Conservation (phyloP, 441 rosid genomes). For the Populus hybrid region DNA sequence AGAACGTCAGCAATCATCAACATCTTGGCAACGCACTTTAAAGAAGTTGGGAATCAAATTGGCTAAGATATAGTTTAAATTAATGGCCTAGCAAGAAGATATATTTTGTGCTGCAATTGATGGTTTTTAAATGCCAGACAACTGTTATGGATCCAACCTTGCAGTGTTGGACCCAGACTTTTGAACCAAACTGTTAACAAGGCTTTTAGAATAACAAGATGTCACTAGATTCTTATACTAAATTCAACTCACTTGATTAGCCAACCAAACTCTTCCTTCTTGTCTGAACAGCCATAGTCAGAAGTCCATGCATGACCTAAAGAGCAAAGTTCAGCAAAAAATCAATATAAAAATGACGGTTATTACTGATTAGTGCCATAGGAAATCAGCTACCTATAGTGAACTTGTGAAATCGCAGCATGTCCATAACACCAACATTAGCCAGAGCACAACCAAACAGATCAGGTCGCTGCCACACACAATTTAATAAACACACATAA, state of each 20-base stretch:
- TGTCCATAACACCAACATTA: conserved; percentile 99
- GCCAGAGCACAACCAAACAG: conserved; percentile 98
- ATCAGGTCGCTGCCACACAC: conserved; percentile 74
- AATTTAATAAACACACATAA: not conserved
- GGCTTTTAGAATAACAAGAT: not conserved
- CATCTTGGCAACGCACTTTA: not conserved
- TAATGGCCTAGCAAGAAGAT: not conserved
- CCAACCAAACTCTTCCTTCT: conserved; percentile 85
- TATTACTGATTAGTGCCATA: not conserved
- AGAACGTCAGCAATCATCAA: not conserved
- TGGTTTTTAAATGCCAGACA: not conserved
- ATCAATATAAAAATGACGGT: conserved; percentile 1
- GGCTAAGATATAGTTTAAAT: not conserved
- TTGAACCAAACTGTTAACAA: not conserved
- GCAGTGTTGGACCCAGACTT: not conserved
- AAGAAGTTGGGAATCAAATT: not conserved
- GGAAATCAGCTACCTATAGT: conserved; percentile 60
- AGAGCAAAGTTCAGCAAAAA: conserved; percentile 14
- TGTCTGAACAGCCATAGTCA: conserved; percentile 88
- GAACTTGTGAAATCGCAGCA: conserved; percentile 95
- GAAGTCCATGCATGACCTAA: conserved; percentile 96
- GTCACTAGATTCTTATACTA: not conserved
- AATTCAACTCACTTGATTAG: conserved; percentile 62
- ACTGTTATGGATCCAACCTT: not conserved
- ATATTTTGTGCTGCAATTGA: not conserved